Evolutionary conservation across 352 stramenopile species (phyloP).

Genomic region (Phytophthora hybrid): DNA sequence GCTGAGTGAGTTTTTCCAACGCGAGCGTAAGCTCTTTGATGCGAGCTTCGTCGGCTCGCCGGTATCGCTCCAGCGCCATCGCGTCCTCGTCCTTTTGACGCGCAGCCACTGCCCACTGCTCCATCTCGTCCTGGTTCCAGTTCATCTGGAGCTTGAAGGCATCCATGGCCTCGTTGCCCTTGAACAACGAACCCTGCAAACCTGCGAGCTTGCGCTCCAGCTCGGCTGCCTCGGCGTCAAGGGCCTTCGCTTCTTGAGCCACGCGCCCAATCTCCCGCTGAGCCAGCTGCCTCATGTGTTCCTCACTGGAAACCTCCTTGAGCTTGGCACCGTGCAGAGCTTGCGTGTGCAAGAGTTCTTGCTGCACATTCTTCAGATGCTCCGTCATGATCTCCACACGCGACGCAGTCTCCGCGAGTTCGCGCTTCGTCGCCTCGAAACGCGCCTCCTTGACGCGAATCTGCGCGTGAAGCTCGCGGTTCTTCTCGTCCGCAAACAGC

Average conservation of each 20-base stretch:
- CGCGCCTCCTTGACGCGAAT: conserved; percentile 83
- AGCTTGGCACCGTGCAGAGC: conserved; percentile 92
- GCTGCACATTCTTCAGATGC: conserved; percentile 96
- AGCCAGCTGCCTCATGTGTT: conserved; percentile 93
- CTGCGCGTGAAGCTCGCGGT: conserved; percentile 83
- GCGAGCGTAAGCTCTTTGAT: conserved; percentile 95
- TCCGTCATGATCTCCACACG: conserved; percentile 96
- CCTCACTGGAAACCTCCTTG: conserved; percentile 94
- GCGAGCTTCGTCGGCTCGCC: conserved; percentile 93
- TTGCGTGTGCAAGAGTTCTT: conserved; percentile 96
- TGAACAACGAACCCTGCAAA: conserved; percentile 93
- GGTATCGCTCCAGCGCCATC: conserved; percentile 94
- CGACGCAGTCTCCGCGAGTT: conserved; percentile 86
- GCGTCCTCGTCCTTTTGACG: conserved; percentile 97
- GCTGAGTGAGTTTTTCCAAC: conserved; percentile 94
- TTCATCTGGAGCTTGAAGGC: conserved; percentile 97
- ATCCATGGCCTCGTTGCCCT: conserved; percentile 95
- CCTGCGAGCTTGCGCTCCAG: conserved; percentile 88
- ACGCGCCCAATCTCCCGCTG: conserved; percentile 91
- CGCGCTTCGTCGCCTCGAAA: conserved; percentile 65
- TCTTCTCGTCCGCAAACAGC: conserved; percentile 90
- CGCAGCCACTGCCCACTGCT: conserved; percentile 96
- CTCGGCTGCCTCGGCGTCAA: conserved; percentile 79
- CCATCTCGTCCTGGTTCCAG: conserved; percentile 98
- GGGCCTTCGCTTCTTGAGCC: conserved; percentile 74